phyloP scores from a whole-genome alignment of 495 filamentous ascomycete species.

The Trichoderma reesei region DNA sequence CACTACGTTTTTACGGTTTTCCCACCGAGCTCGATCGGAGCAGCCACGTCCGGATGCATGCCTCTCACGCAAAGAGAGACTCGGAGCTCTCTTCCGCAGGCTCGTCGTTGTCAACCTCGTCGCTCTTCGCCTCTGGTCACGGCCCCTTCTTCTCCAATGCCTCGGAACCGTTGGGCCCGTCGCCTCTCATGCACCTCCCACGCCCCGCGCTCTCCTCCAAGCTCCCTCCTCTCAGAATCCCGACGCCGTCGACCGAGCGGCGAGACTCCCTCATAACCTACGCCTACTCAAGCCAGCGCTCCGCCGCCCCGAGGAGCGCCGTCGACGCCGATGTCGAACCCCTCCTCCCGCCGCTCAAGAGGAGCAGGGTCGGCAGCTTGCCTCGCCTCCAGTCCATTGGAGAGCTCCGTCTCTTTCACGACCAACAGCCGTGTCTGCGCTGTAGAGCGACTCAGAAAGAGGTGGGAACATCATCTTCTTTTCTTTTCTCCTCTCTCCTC shows the following conservation, averaged over 20 bases:
- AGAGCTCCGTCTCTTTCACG: slow-evolving; percentile 36
- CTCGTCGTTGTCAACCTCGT: slow-evolving; percentile 28
- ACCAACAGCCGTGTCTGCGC: slow-evolving; percentile 35
- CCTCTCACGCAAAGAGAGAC: slow-evolving; percentile 29
- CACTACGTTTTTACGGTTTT: slow-evolving; percentile 44
- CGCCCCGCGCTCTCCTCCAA: slow-evolving; percentile 28
- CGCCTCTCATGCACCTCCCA: slow-evolving; percentile 21
- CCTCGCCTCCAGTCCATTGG: slow-evolving; percentile 39
- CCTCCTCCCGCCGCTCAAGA: slow-evolving; percentile 39
- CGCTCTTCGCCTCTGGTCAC: slow-evolving; percentile 19
- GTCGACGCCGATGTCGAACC: slow-evolving; percentile 41
- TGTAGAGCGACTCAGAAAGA: slow-evolving; percentile 33
- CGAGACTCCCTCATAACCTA: slow-evolving; percentile 35
- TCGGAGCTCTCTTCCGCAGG: slow-evolving; percentile 33
- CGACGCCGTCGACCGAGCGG: slow-evolving; percentile 30
- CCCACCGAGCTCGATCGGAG: slow-evolving; percentile 35
- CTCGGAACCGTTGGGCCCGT: neutral
- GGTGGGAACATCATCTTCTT: slow-evolving; percentile 18
- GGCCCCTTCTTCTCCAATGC: neutral
- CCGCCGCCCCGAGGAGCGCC: slow-evolving; percentile 29
- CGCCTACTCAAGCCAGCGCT: slow-evolving; percentile 31
- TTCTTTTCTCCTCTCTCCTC: neutral
- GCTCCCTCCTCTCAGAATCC: slow-evolving; percentile 28
- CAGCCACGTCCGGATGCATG: slow-evolving; percentile 35
- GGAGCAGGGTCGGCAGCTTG: slow-evolving; percentile 35